Conservation (phyloP, 2,329 filamentous ascomycete species). For the Xylaria sp. region DNA sequence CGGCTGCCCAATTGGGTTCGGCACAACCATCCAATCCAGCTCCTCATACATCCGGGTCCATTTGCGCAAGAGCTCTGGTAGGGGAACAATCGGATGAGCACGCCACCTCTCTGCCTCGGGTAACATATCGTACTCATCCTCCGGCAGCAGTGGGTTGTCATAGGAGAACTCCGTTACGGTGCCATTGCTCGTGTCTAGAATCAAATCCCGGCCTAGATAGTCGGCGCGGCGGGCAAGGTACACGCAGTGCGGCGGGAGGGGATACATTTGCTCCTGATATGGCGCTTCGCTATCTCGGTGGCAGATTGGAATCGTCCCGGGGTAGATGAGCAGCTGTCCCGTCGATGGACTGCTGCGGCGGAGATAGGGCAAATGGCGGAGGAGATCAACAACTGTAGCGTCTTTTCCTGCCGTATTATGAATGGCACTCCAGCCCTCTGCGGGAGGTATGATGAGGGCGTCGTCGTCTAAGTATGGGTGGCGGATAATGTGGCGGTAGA, state of each 20-base stretch:
- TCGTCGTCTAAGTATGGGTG: not conserved
- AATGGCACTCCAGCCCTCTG: conserved; percentile 7
- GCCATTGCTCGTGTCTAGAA: conserved; percentile 23
- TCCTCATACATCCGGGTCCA: conserved; percentile 21
- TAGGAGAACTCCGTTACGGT: conserved; percentile 15
- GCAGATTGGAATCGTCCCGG: conserved; percentile 4
- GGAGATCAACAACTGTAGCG: conserved; percentile 16
- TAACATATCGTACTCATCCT: conserved; percentile 21
- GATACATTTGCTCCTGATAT: conserved; percentile 4
- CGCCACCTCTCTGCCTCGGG: conserved; percentile 21
- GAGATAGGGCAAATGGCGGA: conserved; percentile 23
- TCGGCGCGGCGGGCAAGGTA: conserved; percentile 19
- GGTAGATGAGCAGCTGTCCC: conserved; percentile 4
- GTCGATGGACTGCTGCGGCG: not conserved
- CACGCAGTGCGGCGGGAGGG: conserved; percentile 22
- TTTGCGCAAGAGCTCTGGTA: conserved; percentile 1
- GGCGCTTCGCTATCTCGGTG: not conserved
- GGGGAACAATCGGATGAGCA: conserved; percentile 15
- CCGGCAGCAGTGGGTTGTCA: not conserved
- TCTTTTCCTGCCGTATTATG: conserved; percentile 7
- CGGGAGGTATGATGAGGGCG: not conserved
- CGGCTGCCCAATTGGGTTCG: conserved; percentile 12
- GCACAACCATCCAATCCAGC: conserved; percentile 11
- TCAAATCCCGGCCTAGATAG: conserved; percentile 9
- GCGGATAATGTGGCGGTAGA: not conserved